Evolutionary conservation across 495 filamentous ascomycete species (phyloP), one percentile per base, ranked within the genome.

Genomic region (Massariosphaeria phaeospora): DNA sequence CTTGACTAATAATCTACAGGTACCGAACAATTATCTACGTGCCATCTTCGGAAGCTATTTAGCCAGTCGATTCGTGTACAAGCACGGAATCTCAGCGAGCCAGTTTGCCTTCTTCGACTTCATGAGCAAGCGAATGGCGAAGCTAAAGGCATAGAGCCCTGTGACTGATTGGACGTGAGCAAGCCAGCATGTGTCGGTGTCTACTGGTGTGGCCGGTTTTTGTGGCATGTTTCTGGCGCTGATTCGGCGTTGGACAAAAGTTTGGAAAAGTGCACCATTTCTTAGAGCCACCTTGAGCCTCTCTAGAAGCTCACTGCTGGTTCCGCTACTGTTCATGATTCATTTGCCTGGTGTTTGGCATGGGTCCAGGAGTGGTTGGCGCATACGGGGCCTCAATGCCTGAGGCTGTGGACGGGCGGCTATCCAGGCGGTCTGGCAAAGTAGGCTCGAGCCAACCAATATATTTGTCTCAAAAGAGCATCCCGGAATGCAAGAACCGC

Each of bases 81-180:
- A 93, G 67, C 89, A 87, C 69, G 93, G 93, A 67, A 91, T 89
- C 73, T 80, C 78, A 59, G 90, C 93, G 3, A 91, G 84, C 75
- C 94, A 96, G 66, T 96, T 98, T 73, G 88, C 93, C 7, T 98
- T 98, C 79, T 98, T 95, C 72, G 86, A 94, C 63, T 98, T 97
- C 48, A 70, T 71, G 66, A 67, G 69, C 57, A 60, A 67, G 54
- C 63, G 68, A 8, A 72, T 67, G 67, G 67, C 57, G 5, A 59
- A 48, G 40, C 17, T 57, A 17, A 41, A 39, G 15, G 44, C 52
- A 20, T 55, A 25, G 42, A 3, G 20, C 13, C n/a, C 5, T 17
- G 5, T 15, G n/a, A 17, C 10, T 43, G 20, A 43, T 43, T 43
- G 8, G 40, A 20, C 25, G 10, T 12, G 20, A 2, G 6, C 6